Evolutionary conservation across 2,329 filamentous ascomycete genomes (phyloP), one percentile per base, ranked within the genome.

Genomic region (Blastomyces gilchristii): DNA sequence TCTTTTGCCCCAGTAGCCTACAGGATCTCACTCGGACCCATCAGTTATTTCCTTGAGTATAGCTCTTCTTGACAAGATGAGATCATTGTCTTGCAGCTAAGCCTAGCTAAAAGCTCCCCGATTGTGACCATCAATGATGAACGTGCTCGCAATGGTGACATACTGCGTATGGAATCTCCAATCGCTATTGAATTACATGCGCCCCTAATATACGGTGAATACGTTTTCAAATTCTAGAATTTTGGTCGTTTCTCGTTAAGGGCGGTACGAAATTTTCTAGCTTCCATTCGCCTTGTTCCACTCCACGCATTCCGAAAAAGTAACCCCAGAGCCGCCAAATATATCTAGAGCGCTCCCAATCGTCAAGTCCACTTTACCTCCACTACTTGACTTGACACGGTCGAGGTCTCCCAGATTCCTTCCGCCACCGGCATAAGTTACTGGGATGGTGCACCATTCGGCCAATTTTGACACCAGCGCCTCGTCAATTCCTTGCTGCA

Each of bases 291-390:
- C 67, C 61, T 75, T 78, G 73, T 97, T 97, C 94, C 94, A 99
- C 69, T 81, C 79, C 45, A 96, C 87, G 74, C 93, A 97, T 63
- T 97, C 92, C 43, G 89, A 87, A 72, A 97, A 91, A 66, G 83
- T 90, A 62, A 97, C 91, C 1, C 90, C 89, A 22, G 81, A 85
- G 0, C 94, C 94, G 9, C 94, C 94, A 75, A 99, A 99, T 68
- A 96, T 91, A 77, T 99, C 94, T 70, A 99, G 77, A 1, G 94
- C 94, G 74, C 94, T 97, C 14, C 94, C 94, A 72, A 97, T 97
- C 0, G 94, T 99, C 69, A 99, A 80, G 73, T 99, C 92, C 28
- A 97, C 87, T 73, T 86, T 90, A 37, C 91, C 91, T 45, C 77
- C 75, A 74, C 93, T 97, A 67, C 96, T 79, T 52, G 77, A 76